Percentiles rank a stretch among this genome's conserved stretches.
These are phyloP conservation scores for Aspergillus piperis DNA, from an alignment of 2,329 filamentous ascomycete species.

Conservation along the genomic window DNA sequence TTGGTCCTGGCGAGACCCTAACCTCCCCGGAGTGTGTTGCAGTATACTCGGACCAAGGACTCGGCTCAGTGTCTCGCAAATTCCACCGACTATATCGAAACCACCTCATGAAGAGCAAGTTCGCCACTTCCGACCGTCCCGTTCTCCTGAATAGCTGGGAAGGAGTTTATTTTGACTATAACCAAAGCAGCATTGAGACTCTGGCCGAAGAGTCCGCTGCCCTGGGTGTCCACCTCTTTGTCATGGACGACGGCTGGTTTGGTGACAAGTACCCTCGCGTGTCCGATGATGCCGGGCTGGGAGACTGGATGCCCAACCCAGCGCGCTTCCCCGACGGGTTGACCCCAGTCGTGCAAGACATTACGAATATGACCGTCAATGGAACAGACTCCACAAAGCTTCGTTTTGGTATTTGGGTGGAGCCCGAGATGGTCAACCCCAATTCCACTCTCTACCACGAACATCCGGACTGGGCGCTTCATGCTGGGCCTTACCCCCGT, in stretches of 20 bases:
- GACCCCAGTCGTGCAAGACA: conserved; percentile 51
- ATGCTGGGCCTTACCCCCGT: conserved; percentile 58
- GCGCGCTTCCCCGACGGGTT: conserved; percentile 62
- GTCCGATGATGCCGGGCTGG: conserved; percentile 60
- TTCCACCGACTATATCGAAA: conserved; percentile 64
- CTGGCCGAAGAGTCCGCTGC: conserved; percentile 59
- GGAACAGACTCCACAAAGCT: conserved; percentile 51
- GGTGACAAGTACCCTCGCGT: conserved; percentile 62
- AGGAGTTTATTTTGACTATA: conserved; percentile 60
- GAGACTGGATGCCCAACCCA: conserved; percentile 64
- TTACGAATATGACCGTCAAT: conserved; percentile 53
- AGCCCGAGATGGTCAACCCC: conserved; percentile 68
- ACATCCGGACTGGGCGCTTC: conserved; percentile 66
- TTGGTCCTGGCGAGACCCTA: conserved; percentile 59
- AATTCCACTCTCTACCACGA: conserved; percentile 62
- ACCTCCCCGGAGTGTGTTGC: conserved; percentile 64
- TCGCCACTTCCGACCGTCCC: conserved; percentile 55
- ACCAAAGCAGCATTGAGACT: conserved; percentile 57
- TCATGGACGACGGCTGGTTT: conserved; percentile 70
- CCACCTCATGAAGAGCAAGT: conserved; percentile 61
- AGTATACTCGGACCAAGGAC: conserved; percentile 60
- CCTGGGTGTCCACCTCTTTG: conserved; percentile 64
- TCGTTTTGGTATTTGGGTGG: conserved; percentile 66
- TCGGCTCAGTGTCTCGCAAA: conserved; percentile 64
- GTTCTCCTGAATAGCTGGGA: conserved; percentile 68